These are phyloP conservation scores for Picea engelmannii DNA, from an alignment of 83 land plant species.

Conservation along the genomic window DNA sequence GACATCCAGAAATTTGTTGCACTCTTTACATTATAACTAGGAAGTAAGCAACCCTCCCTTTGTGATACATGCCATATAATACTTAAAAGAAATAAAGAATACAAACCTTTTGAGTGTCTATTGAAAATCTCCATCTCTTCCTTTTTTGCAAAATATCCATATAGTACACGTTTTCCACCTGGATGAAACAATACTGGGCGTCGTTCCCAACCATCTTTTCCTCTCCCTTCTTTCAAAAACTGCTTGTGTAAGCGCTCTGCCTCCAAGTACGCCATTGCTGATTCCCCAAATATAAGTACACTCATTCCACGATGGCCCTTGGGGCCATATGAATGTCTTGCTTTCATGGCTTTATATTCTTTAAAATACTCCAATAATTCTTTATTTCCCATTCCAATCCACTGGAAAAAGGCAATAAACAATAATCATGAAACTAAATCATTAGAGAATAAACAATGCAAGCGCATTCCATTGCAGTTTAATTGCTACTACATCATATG, in stretches of 20 bases:
- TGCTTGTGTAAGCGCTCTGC: slow-evolving; percentile 77
- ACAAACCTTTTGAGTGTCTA: slow-evolving; percentile 66
- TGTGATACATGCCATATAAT: background rate
- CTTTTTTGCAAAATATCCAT: slow-evolving; percentile 69
- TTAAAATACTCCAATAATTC: slow-evolving; percentile 82
- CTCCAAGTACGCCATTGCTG: slow-evolving; percentile 74
- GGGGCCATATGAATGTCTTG: slow-evolving; percentile 90
- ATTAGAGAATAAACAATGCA: background rate
- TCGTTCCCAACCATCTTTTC: slow-evolving; percentile 69
- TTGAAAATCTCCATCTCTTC: slow-evolving; percentile 80
- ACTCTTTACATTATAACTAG: background rate
- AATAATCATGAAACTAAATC: background rate
- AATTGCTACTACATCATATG: background rate
- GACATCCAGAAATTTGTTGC: background rate
- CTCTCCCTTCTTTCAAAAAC: slow-evolving; percentile 50
- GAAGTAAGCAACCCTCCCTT: background rate
- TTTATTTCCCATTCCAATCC: slow-evolving; percentile 94
- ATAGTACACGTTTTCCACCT: slow-evolving; percentile 80
- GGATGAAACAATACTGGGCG: slow-evolving; percentile 39
- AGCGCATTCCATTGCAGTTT: background rate
- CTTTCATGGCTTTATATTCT: slow-evolving; percentile 60
- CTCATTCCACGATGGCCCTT: slow-evolving; percentile 92
- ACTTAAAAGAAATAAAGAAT: background rate
- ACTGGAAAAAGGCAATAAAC: slow-evolving; percentile 38
- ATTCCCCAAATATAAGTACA: slow-evolving; percentile 69